These are phyloP conservation scores for Beauveria caledonica DNA, from an alignment of 2,329 filamentous ascomycete species.

Conservation along the genomic window DNA sequence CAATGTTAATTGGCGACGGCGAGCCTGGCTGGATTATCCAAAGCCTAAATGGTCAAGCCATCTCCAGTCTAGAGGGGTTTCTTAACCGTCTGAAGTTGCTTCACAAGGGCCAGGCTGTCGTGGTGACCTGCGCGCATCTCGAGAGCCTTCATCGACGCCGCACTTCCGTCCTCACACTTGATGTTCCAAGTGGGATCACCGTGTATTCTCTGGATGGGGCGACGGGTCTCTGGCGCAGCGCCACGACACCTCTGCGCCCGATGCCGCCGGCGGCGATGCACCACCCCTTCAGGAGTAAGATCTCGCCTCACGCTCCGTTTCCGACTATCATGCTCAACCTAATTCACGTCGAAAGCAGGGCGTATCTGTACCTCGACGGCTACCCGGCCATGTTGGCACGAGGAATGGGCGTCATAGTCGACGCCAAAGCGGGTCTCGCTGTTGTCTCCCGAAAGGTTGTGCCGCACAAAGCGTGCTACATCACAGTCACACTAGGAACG, in stretches of 20 bases:
- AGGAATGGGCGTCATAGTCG: background rate
- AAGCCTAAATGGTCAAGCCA: background rate
- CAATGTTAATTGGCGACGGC: background rate
- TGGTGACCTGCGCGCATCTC: background rate
- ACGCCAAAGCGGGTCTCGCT: background rate
- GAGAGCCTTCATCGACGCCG: background rate
- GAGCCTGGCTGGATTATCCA: background rate
- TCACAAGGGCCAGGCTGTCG: background rate
- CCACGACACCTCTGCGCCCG: background rate
- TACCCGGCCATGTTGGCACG: background rate
- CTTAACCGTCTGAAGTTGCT: background rate
- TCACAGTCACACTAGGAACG: background rate
- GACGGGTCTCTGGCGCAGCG: background rate
- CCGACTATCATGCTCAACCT: background rate
- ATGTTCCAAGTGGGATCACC: background rate
- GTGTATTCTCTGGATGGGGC: background rate
- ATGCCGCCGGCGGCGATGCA: background rate
- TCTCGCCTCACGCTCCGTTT: background rate
- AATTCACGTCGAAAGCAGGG: background rate
- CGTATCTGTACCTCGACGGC: background rate
- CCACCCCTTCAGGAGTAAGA: background rate
- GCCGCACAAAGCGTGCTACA: background rate
- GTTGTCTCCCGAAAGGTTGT: background rate
- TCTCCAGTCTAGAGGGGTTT: background rate
- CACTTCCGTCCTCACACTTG: background rate